phyloP scores from a whole-genome alignment of 1,284 basidiomycete species.

The Tilletiopsis washingtonensis region DNA sequence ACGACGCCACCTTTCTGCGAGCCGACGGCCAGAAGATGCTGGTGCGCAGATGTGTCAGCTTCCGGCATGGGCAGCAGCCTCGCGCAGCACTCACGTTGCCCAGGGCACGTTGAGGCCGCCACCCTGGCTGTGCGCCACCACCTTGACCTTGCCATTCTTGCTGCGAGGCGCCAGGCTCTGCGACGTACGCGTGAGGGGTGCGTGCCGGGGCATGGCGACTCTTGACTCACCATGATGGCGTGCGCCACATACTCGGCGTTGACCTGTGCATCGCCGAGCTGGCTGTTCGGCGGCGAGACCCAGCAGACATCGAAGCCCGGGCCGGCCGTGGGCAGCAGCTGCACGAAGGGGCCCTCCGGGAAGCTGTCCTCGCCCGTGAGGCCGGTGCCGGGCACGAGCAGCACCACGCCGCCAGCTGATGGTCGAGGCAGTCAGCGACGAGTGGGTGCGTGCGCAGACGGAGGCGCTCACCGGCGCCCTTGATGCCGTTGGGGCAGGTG shows the following conservation, averaged over 20 bases:
- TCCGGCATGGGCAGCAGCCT: no score
- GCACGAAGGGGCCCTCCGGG: slow-evolving; percentile 1
- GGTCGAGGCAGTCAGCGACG: no score
- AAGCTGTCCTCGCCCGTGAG: slow-evolving; percentile 1
- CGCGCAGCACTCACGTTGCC: no score
- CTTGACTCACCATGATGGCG: no score
- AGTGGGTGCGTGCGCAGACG: no score
- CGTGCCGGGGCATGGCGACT: no score
- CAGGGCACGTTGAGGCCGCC: slow-evolving; percentile 7
- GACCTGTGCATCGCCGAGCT: slow-evolving; percentile 2
- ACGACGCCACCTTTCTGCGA: not conserved
- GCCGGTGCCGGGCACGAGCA: slow-evolving; percentile 5
- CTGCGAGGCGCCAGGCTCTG: not conserved
- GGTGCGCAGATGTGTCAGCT: no score
- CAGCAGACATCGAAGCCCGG: slow-evolving; percentile 7
- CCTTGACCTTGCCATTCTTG: slow-evolving; percentile 5
- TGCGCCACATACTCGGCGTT: slow-evolving; percentile 6
- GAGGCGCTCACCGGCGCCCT: no score
- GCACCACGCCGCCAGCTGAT: slow-evolving; percentile 5
- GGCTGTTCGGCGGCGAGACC: slow-evolving; percentile 2
- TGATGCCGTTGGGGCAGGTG: slow-evolving; percentile 3
- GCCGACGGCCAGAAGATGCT: not conserved
- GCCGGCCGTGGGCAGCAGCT: slow-evolving; percentile 3
- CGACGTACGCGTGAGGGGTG: no score
- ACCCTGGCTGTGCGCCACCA: slow-evolving; percentile 5